Base-by-base conservation (phyloP, 2,329 filamentous ascomycete genomes). In the Xylaria digitata region DNA sequence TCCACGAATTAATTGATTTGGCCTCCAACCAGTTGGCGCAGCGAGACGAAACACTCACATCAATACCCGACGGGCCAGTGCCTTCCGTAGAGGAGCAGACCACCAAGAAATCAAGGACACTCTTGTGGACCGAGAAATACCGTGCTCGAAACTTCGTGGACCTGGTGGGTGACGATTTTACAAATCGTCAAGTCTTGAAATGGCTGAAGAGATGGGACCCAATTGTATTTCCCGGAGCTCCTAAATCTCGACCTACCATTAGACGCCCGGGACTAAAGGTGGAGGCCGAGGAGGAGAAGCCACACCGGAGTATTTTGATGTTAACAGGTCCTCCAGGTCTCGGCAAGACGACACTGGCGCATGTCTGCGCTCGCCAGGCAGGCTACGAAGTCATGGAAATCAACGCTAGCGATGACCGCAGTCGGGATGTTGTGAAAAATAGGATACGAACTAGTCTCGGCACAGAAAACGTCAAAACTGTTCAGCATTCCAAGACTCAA, bases 121-220 rank as follows among this genome's bases (percentile, higher is more conserved):
- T 93, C 37, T 83, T 99, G 76, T 99, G 96, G 96, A 97, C 95
- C 0, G 96, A 99, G 77, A 99, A 99, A 78, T 99, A 99, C 77
- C 90, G 96, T 42, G 96, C 96, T 32, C 89, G 89, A 67, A 95
- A 90, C 73, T 99, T 98, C 74, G 92, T 94, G 73, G 96, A 99
- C 73, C 84, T 99, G 0, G 93, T 97, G 54, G 96, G 96, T 32
- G 96, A 99, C 73, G 96, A 99, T 76, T 86, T 94, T 50, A 98
- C 95, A 30, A 96, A 99, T 78, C 89, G 96, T 67, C 87, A 91
- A 66, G 95, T 99, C 4, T 82, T 99, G 62, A 89, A 92, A 60
- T 99, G 96, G 96, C 82, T 99, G 48, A 99, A 98, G 81, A 86
- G 87, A 19, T 99, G 96, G 96, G 96, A 99, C 76, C 85, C 91